Base-by-base conservation (phyloP, 805 yeast genomes). In the Saturnispora mendoncae region DNA sequence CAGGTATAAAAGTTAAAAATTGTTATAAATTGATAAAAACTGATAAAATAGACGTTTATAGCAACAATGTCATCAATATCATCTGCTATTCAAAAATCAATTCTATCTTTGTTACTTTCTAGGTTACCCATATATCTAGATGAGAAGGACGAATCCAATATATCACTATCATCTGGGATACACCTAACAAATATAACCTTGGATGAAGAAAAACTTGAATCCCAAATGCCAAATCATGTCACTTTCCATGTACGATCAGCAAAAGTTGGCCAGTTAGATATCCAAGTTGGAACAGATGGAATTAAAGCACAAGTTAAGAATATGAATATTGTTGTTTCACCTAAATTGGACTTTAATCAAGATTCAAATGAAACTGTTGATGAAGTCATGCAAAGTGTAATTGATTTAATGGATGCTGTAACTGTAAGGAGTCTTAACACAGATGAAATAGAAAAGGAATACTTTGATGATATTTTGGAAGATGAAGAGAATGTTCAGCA, bases 301-400 rank as follows among this genome's bases (percentile, higher is more conserved):
- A 45, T 47, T 2, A 42, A 34, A 18, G 31, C 44, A 13, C 17
- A 13, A 3, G 15, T 44, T 3, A 30, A 24, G 7, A 45, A 40
- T 5, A 32, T 45, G 7, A 37, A 27, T 2, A 34, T 43, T 15
- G 44, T 42, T 14, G 30, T 47, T 10, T 33, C 39, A 15, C 47
- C 47, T 3, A 47, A 39, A 21, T 21, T 39, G 4, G 27, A 42
- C 3, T 15, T 29, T 9, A 30, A 33, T 2, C 38, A 40, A 18
- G 43, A 41, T n/a, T 39, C 45, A 4, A 21, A 38, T 13, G 48
- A 45, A 12, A 37, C 92, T 43, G 79, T 90, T 0, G 78, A 80
- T 18, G 85, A 81, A 50, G 65, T 86, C 42, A 86, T 92, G 3
- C 72, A 70, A 47, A 74, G 79, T 35, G 65, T 75, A 18, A 65